A percentile compares a stretch with the other conserved stretches of the same genome.
Conservation (phyloP, 2,329 filamentous ascomycete species). For the Geosmithia putterillii region DNA sequence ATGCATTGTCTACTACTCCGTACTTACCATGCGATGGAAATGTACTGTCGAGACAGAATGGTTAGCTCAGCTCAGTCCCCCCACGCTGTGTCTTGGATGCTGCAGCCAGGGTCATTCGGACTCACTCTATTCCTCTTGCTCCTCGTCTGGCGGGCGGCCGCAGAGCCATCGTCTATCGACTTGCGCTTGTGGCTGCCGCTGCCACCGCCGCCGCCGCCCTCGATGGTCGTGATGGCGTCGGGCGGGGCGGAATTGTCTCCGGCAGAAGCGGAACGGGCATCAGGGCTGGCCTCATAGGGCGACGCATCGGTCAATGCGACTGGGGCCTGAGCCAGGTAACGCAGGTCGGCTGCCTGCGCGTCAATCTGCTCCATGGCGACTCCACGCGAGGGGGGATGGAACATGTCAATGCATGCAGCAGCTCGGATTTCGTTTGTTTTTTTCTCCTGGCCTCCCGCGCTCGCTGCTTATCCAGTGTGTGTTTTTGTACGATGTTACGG, state of each 20-base stretch:
- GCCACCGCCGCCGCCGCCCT: background rate
- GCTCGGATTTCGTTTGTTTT: too few species aligned
- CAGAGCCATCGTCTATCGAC: slow-evolving; percentile 28
- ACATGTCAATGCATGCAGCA: too few species aligned
- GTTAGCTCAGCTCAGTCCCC: background rate
- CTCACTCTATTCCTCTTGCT: slow-evolving; percentile 48
- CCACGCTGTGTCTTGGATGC: background rate
- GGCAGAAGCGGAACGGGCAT: slow-evolving; percentile 21
- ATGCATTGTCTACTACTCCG: too few species aligned
- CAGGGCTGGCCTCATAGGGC: slow-evolving; percentile 18
- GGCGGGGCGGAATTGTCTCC: slow-evolving; percentile 36
- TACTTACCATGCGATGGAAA: slow-evolving; percentile 48
- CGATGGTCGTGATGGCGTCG: slow-evolving; percentile 5
- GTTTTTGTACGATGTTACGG: too few species aligned
- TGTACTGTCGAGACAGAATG: slow-evolving; percentile 29
- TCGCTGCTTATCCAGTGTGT: too few species aligned
- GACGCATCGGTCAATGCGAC: slow-evolving; percentile 14
- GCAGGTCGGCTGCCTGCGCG: slow-evolving; percentile 40
- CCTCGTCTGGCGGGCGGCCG: slow-evolving; percentile 34
- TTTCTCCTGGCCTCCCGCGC: too few species aligned
- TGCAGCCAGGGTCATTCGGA: slow-evolving; percentile 7
- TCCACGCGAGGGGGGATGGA: background rate
- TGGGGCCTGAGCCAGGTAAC: slow-evolving; percentile 31
- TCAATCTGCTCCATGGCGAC: slow-evolving; percentile 39
- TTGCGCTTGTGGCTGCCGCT: slow-evolving; percentile 20